Percentiles rank a stretch among this genome's conserved stretches.
Evolutionary conservation across 345 rosid genomes (phyloP).

Genomic region (Eutrema yunnanense): DNA sequence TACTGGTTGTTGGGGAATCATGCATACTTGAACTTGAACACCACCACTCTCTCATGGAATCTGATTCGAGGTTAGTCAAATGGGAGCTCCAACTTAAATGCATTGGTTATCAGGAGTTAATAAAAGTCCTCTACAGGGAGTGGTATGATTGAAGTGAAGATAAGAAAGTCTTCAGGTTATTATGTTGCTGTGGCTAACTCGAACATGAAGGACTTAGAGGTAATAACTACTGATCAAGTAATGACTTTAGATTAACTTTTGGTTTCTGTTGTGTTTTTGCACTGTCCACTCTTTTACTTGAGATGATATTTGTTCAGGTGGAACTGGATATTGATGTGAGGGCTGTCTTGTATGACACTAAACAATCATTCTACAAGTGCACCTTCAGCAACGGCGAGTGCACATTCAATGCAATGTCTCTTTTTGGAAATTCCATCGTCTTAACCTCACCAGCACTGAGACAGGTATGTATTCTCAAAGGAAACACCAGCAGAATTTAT

Average conservation of each 20-base stretch:
- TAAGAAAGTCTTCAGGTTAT: conserved; percentile 51
- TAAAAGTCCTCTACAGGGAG: conserved; percentile 39
- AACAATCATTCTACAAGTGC: conserved; percentile 64
- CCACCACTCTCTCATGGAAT: conserved; percentile 53
- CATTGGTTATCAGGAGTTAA: neutral
- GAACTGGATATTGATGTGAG: conserved; percentile 45
- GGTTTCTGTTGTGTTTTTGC: neutral
- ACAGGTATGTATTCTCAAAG: conserved; percentile 31
- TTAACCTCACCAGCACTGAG: conserved; percentile 53
- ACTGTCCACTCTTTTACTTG: neutral
- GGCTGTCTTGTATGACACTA: conserved; percentile 59
- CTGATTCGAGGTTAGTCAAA: conserved; percentile 53
- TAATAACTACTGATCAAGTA: conserved; percentile 20
- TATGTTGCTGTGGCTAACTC: conserved; percentile 62
- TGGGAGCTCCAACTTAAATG: neutral
- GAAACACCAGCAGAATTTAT: neutral
- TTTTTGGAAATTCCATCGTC: conserved; percentile 46
- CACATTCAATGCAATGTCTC: conserved; percentile 39
- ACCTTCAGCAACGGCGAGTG: conserved; percentile 47
- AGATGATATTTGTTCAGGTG: conserved; percentile 44
- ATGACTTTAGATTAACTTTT: neutral
- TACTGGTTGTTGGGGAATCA: conserved; percentile 45
- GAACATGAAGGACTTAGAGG: conserved; percentile 57
- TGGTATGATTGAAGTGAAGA: conserved; percentile 46
- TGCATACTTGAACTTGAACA: conserved; percentile 40